phyloP scores from a whole-genome alignment of 345 rosid genomes.

The Melaleuca quinquenervia region DNA sequence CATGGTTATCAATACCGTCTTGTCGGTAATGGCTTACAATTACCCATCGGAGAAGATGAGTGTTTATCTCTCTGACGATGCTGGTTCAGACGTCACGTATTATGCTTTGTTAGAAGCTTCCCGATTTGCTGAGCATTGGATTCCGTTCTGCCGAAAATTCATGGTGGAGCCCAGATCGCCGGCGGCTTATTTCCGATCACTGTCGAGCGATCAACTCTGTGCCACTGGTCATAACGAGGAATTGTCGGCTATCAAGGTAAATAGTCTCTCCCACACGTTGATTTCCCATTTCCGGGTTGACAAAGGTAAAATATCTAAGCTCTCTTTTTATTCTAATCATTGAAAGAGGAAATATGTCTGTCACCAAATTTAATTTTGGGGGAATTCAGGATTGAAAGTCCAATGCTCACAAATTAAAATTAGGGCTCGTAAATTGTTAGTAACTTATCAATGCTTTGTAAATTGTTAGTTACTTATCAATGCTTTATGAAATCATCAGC shows the following conservation, averaged over 20 bases:
- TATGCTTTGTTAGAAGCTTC: constrained; percentile 47
- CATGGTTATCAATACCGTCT: constrained; percentile 37
- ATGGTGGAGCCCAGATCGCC: constrained; percentile 35
- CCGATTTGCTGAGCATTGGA: constrained; percentile 29
- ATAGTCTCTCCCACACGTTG: neutral
- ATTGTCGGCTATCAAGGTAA: constrained; percentile 13
- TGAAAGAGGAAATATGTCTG: neutral
- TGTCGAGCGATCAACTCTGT: neutral
- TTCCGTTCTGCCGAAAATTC: constrained; percentile 38
- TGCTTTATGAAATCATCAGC: neutral
- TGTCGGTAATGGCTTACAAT: constrained; percentile 36
- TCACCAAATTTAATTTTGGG: neutral
- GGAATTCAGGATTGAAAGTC: neutral
- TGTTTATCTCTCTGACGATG: constrained; percentile 48
- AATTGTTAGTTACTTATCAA: neutral
- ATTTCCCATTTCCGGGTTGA: neutral
- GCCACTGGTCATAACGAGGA: neutral
- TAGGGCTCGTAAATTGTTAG: neutral
- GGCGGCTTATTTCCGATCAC: constrained; percentile 17
- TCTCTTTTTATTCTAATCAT: neutral
- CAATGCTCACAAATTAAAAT: neutral
- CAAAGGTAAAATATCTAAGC: neutral
- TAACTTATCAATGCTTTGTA: neutral
- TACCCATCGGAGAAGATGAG: constrained; percentile 30
- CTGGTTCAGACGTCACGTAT: constrained; percentile 28